phyloP scores from a whole-genome alignment of 2,329 filamentous ascomycete species.

The Phaeomoniella chlamydospora region DNA sequence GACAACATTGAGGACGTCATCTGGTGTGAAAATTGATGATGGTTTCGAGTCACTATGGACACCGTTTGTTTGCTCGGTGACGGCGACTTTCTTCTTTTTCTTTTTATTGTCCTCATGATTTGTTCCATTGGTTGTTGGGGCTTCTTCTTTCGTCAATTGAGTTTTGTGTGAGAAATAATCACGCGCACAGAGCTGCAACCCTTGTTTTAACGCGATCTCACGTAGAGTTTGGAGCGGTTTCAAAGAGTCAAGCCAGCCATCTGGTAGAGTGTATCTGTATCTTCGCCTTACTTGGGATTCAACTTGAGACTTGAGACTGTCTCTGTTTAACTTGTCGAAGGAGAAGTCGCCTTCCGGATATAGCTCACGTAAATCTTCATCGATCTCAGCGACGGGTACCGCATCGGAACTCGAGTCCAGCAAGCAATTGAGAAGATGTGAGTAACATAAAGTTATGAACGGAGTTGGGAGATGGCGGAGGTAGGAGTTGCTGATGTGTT shows the following conservation, averaged over 20 bases:
- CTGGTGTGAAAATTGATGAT: slow-evolving; percentile 58
- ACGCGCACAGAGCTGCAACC: slow-evolving; percentile 72
- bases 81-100: slow-evolving; percentile 39
- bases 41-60: slow-evolving; percentile 6
- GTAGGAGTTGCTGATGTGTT: slow-evolving; percentile 72
- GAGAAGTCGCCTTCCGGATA: slow-evolving; percentile 72
- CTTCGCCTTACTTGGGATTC: slow-evolving; percentile 56
- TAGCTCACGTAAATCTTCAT: slow-evolving; percentile 56
- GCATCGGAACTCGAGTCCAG: slow-evolving; percentile 63
- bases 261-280: slow-evolving; percentile 60
- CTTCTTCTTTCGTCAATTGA: slow-evolving; percentile 19
- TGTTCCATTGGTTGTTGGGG: slow-evolving; percentile 11
- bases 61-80: slow-evolving; percentile 25
- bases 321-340: slow-evolving; percentile 67
- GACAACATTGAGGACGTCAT: slow-evolving; percentile 86
- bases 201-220: slow-evolving; percentile 77
- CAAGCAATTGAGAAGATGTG: slow-evolving; percentile 88
- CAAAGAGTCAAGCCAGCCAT: slow-evolving; percentile 51
- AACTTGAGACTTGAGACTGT: slow-evolving; percentile 54
- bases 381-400: slow-evolving; percentile 65
- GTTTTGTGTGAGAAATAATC: slow-evolving; percentile 53
- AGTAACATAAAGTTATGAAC: slow-evolving; percentile 63
- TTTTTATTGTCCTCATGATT: slow-evolving; percentile 34
- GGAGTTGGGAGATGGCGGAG: slow-evolving; percentile 66
- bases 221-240: slow-evolving; percentile 75